Evolutionary conservation across 2,329 filamentous ascomycete genomes (phyloP).

Genomic region (Cercospora citrullina): DNA sequence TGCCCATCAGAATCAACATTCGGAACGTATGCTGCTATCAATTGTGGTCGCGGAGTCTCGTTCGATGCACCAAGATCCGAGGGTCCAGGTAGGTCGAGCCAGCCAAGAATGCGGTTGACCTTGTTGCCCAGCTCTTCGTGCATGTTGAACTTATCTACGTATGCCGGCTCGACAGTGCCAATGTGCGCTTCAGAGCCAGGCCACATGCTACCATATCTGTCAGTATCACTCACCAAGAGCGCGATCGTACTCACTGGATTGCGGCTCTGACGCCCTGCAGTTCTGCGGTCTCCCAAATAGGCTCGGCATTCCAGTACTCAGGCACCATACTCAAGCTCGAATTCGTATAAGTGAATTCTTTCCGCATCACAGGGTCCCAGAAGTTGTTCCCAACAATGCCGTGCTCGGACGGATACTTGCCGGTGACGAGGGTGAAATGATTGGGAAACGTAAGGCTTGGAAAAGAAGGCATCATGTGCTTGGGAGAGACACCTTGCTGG

Average conservation of each 20-base stretch:
- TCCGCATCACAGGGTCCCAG: constrained; percentile 75
- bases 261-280: constrained; percentile 74
- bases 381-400: constrained; percentile 93
- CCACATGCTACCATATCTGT: constrained; percentile 68
- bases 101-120: constrained; percentile 73
- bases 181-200: constrained; percentile 91
- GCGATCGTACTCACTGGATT: constrained; percentile 58
- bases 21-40: constrained; percentile 93
- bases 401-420: constrained; percentile 87
- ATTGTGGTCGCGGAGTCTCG: constrained; percentile 69
- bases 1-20: constrained; percentile 89
- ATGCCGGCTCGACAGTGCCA: constrained; percentile 69
- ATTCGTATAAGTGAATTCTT: constrained; percentile 87
- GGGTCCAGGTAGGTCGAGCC: constrained; percentile 78
- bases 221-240: not conserved
- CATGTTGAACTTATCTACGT: constrained; percentile 81
- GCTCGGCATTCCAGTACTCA: constrained; percentile 95
- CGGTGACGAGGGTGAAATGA: constrained; percentile 90
- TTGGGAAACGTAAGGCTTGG: constrained; percentile 94
- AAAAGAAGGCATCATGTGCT: constrained; percentile 88
- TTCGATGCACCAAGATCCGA: constrained; percentile 51
- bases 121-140: constrained; percentile 74
- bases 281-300: constrained; percentile 92
- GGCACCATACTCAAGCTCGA: constrained; percentile 67
- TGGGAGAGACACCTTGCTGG: constrained; percentile 79